Base-by-base conservation (phyloP, 208 protist species). In the Wallacemonas sp. region DNA sequence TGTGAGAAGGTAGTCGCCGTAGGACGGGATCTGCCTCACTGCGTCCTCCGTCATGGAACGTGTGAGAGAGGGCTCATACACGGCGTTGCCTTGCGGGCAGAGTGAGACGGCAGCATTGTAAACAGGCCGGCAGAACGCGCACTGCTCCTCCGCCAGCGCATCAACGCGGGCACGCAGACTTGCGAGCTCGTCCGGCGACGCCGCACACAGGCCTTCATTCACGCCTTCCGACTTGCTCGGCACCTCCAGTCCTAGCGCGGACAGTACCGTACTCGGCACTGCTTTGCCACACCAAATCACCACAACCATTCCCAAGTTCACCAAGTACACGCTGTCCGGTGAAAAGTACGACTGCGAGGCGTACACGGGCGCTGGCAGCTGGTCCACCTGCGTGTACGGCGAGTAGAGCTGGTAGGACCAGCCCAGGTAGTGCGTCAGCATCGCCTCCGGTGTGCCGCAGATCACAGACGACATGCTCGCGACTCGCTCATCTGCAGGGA, bases 341-440 rank as follows among this genome's bases (percentile, higher is more conserved):
- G 67, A 72, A 55, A 95, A 80, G 54, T 75, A 86, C 6, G 61
- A 68, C 61, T 86, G 72, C 22, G 82, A 83, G 15, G 86, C 75
- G 60, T 82, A 87, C 41, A 89, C 83, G 22, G 70, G 70, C 2
- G 72, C 49, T 0, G 90, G 90, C 26, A 88, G 54, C 44, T 81
- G 66, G 31, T 84, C 72, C 1, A 85, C 33, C 30, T 71, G 62
- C n/a, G 77, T 71, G 54, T 68, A 49, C 4, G 90, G 80, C 0
- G 79, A 71, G 72, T 85, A 92, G n/a, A 93, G 71, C 51, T 84
- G 65, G 63, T 82, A 90, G 0, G 77, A 76, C 86, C 90, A 95
- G 36, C 80, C 75, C 42, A 88, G 60, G 68, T 82, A 93, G 66
- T 70, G 82, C 19, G 90, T 63, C 21, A 90, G 62, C 70, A 88